Evolutionary conservation across 2,329 filamentous ascomycete species (phyloP), one percentile per base, ranked within the genome.

Genomic region (Colletotrichum chrysophilum): DNA sequence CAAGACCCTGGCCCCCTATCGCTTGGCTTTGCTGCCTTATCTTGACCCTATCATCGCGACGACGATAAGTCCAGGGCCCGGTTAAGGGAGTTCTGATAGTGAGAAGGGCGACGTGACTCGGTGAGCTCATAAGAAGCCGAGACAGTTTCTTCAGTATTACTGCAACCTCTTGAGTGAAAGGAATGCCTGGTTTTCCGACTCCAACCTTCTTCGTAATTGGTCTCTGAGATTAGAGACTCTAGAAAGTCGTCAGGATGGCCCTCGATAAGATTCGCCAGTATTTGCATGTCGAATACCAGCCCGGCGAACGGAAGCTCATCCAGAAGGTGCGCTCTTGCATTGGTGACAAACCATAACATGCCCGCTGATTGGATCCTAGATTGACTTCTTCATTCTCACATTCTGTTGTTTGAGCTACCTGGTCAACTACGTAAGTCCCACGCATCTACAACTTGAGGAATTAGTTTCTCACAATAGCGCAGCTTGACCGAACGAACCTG

Each of bases 351-450:
- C 2, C 26, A 3, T n/a, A 3, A 28, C 18, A 38, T 28, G 14
- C 21, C 12, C 7, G 61, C 34, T 26, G n/a, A 64, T 43, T 24
- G 24, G 13, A n/a, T 30, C 4, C 4, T 16, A 69, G 66, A 61
- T 69, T 64, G 91, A 93, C 80, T 92, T 92, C 79, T 93, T 92
- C 83, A 92, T 93, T 78, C 81, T 93, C 60, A 91, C 89, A 0
- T 93, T 93, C 79, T 93, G 91, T 81, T 93, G 91, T 79, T 79
- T 93, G 66, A 88, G 86, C 78, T 91, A 90, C 79, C 88, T 91
- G 71, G 84, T 88, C 78, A 90, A 90, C 79, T 90, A 90, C 77
- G 88, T 89, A 78, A 43, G 87, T 74, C 16, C 0, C 34, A 55
- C 13, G 2, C 67, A n/a, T 18, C 43, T n/a, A 2, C n/a, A 55